These are phyloP conservation scores for Guadua angustifolia DNA, from an alignment of 176 grass and related monocot genomes.

Conservation along the genomic window DNA sequence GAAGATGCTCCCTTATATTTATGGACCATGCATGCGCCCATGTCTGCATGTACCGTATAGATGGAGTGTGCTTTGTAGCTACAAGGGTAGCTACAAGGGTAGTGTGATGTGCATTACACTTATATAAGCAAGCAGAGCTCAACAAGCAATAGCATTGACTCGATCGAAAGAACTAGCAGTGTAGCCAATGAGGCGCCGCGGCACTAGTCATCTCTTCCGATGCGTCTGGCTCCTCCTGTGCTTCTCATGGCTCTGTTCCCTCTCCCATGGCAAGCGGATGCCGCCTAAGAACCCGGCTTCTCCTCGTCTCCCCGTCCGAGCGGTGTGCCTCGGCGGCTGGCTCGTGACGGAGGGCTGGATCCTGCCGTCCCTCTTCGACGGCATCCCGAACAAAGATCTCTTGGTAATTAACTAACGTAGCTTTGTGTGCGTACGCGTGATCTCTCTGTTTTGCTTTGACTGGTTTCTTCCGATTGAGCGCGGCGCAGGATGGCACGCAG, in stretches of 20 bases:
- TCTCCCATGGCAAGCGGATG: constrained; percentile 11
- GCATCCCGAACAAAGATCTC: constrained; percentile 73
- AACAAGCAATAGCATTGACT: neutral
- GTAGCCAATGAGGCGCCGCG: neutral
- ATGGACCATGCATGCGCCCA: no score
- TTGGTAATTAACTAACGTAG: constrained; percentile 28
- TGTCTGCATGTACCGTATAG: no score
- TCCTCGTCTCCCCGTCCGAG: neutral
- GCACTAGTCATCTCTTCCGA: neutral
- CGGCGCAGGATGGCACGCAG: constrained; percentile 63
- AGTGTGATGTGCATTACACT: neutral
- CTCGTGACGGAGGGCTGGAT: constrained; percentile 79
- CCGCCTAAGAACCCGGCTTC: neutral
- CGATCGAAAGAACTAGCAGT: neutral
- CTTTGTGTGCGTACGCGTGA: no score
- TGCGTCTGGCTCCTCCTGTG: constrained; percentile 4
- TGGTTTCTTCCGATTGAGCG: neutral
- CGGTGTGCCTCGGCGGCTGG: constrained; percentile 73
- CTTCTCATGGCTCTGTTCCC: neutral
- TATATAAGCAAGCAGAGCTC: neutral
- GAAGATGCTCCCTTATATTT: no score
- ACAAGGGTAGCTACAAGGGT: no score
- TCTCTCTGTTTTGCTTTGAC: neutral
- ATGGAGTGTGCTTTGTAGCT: no score
- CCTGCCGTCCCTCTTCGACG: constrained; percentile 59